Evolutionary conservation across 2,329 filamentous ascomycete species (phyloP), one percentile per base, ranked within the genome.

Genomic region (Microsporum ferrugineum): DNA sequence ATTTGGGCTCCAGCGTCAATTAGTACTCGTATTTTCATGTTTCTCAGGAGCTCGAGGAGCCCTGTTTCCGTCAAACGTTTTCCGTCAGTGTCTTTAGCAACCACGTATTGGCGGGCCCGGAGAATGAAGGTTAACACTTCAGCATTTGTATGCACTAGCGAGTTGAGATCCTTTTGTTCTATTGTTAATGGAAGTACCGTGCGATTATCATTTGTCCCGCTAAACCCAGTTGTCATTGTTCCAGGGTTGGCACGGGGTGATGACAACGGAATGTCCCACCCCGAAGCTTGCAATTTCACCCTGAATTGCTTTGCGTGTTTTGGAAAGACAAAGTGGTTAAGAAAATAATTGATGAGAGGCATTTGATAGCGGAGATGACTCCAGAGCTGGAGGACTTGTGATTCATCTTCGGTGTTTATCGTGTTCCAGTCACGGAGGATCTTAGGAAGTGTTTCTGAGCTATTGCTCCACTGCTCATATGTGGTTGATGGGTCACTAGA

Each of bases 1-100:
- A 91, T 81, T 57, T 86, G 83, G 0, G 88, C 87, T 0, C 88
- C 87, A 0, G 88, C 86, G 64, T 91, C 87, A 0, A 91, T 75
- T 0, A 91, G 79, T 0, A 90, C 85, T 0, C 79, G 77, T 0
- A 81, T 75, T 0, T 74, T 49, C 51, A 81, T 70, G 0, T 53
- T 53, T 0, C 73, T 68, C 0, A 87, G 73, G 2, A 77, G 68
- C 0, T 70, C 36, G 0, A 90, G 66, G 0, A 63, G 34, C 17
- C 29, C 60, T 38, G 8, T 47, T 56, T 63, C 60, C 17, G 62
- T 57, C 23, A 63, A 60, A 5, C 62, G 49, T 49, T 49, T 63
- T 2, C 62, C 60, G 5, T 58, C 47, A 1, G 1, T 8, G 8
- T 62, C 17, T 23, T 57, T 12, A 65, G 70, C 17, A 29, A 31